phyloP scores from a whole-genome alignment of 2,329 filamentous ascomycete species.

The Trichocomaceae sp. region DNA sequence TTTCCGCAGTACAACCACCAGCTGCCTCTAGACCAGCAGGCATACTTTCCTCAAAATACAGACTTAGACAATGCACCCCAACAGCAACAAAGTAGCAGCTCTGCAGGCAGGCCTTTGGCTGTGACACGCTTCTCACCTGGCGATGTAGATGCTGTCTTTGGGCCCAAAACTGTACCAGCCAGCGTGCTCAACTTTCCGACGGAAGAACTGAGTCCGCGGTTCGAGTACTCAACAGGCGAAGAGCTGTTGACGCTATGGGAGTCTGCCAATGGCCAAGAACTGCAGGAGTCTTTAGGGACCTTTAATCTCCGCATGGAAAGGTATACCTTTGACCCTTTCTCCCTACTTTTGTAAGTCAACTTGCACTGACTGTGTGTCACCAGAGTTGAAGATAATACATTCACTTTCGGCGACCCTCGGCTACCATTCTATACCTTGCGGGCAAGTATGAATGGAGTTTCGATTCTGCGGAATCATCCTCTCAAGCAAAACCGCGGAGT shows the following conservation, averaged over 20 bases:
- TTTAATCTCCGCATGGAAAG: conserved; percentile 38
- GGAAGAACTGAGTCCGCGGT: conserved; percentile 27
- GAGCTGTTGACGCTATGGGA: conserved; percentile 41
- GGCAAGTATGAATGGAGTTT: conserved; percentile 38
- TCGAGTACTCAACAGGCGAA: conserved; percentile 33
- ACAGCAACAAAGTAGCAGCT: conserved; percentile 16
- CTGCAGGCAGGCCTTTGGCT: conserved; percentile 20
- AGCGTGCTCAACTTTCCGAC: conserved; percentile 38
- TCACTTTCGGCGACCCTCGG: conserved; percentile 37
- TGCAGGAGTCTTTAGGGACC: conserved; percentile 24
- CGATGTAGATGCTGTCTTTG: conserved; percentile 31
- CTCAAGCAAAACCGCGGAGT: conserved; percentile 33
- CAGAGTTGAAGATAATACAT: conserved; percentile 37
- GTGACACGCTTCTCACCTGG: conserved; percentile 15
- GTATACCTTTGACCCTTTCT: conserved; percentile 22
- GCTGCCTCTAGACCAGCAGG: conserved; percentile 30
- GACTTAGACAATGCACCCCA: conserved; percentile 13
- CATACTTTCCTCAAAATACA: conserved; percentile 27
- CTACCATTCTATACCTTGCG: conserved; percentile 42
- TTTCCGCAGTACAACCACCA: conserved; percentile 40
- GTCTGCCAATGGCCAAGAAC: conserved; percentile 39
- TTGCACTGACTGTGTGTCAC: conserved; percentile 16
- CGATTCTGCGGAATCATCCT: conserved; percentile 38
- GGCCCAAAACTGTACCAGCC: conserved; percentile 37
- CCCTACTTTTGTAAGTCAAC: background rate